Evolutionary conservation across 192 early-diverging fungal genomes (phyloP), one percentile per base, ranked within the genome.

Genomic region (Dissophora ornata): DNA sequence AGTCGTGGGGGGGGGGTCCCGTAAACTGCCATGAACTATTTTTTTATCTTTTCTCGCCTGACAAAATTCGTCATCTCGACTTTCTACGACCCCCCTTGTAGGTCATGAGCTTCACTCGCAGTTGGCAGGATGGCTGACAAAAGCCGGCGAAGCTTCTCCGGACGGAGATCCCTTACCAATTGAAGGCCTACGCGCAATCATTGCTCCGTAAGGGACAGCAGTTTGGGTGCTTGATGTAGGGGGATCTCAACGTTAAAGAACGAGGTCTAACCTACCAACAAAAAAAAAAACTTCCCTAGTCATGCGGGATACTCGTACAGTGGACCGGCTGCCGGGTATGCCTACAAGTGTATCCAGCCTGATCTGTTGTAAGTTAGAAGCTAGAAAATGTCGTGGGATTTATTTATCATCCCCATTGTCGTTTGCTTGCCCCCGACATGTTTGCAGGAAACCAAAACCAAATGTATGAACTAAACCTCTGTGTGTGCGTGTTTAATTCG

Each of bases 251-350:
- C n/a, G n/a, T n/a, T n/a, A n/a, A n/a, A n/a, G n/a, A n/a, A n/a
- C n/a, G n/a, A n/a, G n/a, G n/a, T n/a, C n/a, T n/a, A n/a, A n/a
- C n/a, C n/a, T n/a, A n/a, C n/a, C n/a, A n/a, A n/a, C n/a, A n/a
- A n/a, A n/a, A n/a, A n/a, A n/a, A n/a, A 13, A 22, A 30, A 26
- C 28, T 4, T 38, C 36, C 13, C 15, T 75, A 95, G 92, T 32
- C 97, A 99, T 79, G 97, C 97, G 0, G 97, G 97, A 11, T 94
- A 91, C 60, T 85, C 90, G 11, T 98, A 95, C 71, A 92, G 91
- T 74, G 96, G 95, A 3, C 88, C 90, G n/a, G 88, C 93, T 7
- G 96, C 96, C 0, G 97, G 95, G 2, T 94, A 87, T 69, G 95
- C 93, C 6, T 99, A 96, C 80, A 85, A 86, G 56, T 88, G 87